Evolutionary conservation across 2,329 filamentous ascomycete species (phyloP).

Genomic region (Fusarium subtropicale): DNA sequence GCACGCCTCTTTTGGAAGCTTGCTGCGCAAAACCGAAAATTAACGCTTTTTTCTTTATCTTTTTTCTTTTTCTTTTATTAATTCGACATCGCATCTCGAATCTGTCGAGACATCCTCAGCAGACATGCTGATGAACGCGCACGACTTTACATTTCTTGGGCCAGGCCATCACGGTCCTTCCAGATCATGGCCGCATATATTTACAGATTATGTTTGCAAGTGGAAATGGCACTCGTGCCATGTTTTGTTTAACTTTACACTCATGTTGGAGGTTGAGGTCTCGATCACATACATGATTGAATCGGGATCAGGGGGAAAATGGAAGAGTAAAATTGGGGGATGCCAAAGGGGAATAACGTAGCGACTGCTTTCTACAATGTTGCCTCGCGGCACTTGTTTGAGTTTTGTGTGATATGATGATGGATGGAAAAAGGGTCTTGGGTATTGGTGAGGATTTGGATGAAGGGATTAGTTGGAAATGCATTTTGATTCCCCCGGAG

Average conservation of each 20-base stretch:
- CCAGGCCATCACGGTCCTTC: slow-evolving; percentile 19
- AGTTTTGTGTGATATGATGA: slow-evolving; percentile 39
- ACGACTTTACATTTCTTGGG: slow-evolving; percentile 37
- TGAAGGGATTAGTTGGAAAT: slow-evolving; percentile 20
- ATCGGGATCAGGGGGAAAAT: slow-evolving; percentile 26
- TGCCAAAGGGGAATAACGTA: slow-evolving; percentile 30
- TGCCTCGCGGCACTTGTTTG: slow-evolving; percentile 62
- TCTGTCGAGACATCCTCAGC: slow-evolving; percentile 2
- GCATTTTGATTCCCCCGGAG: slow-evolving; percentile 43
- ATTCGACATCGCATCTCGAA: slow-evolving; percentile 18
- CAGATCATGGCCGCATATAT: slow-evolving; percentile 19
- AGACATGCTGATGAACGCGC: slow-evolving; percentile 10
- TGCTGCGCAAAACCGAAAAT: slow-evolving; percentile 3
- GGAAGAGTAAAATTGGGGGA: slow-evolving; percentile 34
- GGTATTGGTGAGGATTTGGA: background rate
- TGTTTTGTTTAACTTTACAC: slow-evolving; percentile 23
- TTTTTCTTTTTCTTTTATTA: slow-evolving; percentile 4
- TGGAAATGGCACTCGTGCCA: slow-evolving; percentile 19
- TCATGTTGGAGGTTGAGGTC: slow-evolving; percentile 2
- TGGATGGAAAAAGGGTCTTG: slow-evolving; percentile 13
- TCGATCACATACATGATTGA: slow-evolving; percentile 13
- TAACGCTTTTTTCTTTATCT: slow-evolving; percentile 4
- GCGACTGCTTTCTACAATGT: slow-evolving; percentile 55
- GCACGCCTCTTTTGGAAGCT: background rate
- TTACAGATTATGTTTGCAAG: slow-evolving; percentile 44